phyloP scores from a whole-genome alignment of 2,329 filamentous ascomycete genomes.

The Aspergillus amoenus region DNA sequence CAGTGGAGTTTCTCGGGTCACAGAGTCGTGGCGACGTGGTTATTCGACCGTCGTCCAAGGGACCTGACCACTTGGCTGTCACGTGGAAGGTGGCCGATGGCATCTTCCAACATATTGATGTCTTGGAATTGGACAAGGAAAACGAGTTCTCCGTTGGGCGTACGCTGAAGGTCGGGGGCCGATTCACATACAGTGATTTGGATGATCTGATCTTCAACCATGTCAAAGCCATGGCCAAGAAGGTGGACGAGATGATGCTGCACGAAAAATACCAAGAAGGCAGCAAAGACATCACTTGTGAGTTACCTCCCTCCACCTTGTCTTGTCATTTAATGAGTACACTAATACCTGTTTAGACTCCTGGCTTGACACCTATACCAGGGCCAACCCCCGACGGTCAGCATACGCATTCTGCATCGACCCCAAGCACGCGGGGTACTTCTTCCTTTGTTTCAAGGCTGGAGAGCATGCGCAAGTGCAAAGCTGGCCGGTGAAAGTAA shows the following conservation, averaged over 20 bases:
- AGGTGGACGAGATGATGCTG: conserved; percentile 93
- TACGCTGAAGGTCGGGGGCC: conserved; percentile 79
- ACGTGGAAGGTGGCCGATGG: conserved; percentile 98
- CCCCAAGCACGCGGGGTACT: conserved; percentile 87
- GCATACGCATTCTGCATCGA: conserved; percentile 97
- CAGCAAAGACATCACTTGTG: conserved; percentile 80
- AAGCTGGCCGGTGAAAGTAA: conserved; percentile 82
- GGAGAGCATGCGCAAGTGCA: conserved; percentile 71
- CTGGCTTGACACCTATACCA: conserved; percentile 94
- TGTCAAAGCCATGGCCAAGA: conserved; percentile 95
- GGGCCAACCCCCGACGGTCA: conserved; percentile 90
- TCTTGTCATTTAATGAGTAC: background rate
- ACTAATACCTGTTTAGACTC: conserved; percentile 59
- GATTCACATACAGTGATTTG: conserved; percentile 90
- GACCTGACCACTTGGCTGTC: conserved; percentile 89
- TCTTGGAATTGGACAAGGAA: conserved; percentile 93
- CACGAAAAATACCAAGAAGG: conserved; percentile 91
- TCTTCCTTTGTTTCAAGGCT: conserved; percentile 94
- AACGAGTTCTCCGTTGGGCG: conserved; percentile 93
- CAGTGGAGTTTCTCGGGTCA: conserved; percentile 87
- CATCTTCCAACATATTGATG: conserved; percentile 97
- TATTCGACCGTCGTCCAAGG: conserved; percentile 92
- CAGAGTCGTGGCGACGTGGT: conserved; percentile 86
- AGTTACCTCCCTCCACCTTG: conserved; percentile 38
- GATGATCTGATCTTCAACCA: conserved; percentile 97